Conservation (phyloP, 805 yeast genomes). For the Danielia reshetovae region DNA sequence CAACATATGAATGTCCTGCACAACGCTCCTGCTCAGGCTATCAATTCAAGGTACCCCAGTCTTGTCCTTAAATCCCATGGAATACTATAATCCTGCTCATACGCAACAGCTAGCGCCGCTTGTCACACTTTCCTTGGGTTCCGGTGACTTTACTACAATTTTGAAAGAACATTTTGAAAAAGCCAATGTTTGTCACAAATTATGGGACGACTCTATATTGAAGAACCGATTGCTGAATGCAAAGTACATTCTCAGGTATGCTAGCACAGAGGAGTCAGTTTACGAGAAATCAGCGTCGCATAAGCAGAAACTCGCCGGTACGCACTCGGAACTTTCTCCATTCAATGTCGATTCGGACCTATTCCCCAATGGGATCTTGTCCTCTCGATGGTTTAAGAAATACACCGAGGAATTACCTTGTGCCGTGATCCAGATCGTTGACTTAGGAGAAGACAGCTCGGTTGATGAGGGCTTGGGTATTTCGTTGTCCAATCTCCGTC, state of each 20-base stretch:
- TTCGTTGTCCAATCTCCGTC: conserved; percentile 12
- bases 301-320: conserved; percentile 4
- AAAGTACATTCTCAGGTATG: conserved; percentile 25
- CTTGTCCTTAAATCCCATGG: too few species aligned
- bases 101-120: conserved; percentile 37
- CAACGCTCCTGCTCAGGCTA: too few species aligned
- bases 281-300: conserved; percentile 4
- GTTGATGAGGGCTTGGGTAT: conserved; percentile 15
- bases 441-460: conserved; percentile 13
- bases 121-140: conserved; percentile 12
- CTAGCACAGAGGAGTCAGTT: conserved; percentile 3
- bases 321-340: conserved; percentile 34
- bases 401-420: conserved; percentile 30
- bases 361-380: conserved; percentile 26
- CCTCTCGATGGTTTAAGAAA: conserved; percentile 33
- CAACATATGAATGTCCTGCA: too few species aligned
- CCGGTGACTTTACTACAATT: conserved; percentile 6
- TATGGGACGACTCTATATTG: conserved; percentile 39
- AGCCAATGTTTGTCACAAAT: conserved; percentile 17
- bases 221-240: conserved; percentile 31
- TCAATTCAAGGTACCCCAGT: too few species aligned
- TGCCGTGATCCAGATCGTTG: conserved; percentile 21
- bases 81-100: conserved; percentile 23
- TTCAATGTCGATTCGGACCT: conserved; percentile 28
- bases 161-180: conserved; percentile 8